phyloP scores from a whole-genome alignment of 108 stramenopile species.

The Chaetoceros muelleri region DNA sequence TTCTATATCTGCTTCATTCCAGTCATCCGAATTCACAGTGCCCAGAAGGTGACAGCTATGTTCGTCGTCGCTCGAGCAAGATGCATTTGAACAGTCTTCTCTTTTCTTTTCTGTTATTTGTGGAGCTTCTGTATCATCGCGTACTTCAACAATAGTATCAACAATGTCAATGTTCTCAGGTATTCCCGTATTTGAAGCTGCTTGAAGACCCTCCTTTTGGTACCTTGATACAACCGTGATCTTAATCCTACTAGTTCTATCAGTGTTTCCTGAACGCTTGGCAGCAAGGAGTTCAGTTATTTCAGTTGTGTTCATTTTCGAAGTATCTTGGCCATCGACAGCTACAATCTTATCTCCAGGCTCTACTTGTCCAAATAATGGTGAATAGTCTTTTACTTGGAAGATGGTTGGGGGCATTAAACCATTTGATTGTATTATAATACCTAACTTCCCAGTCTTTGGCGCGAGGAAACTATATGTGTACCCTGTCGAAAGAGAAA shows the following conservation, averaged over 20 bases:
- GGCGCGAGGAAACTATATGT: slow-evolving; percentile 19
- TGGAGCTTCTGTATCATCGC: neutral
- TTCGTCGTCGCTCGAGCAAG: neutral
- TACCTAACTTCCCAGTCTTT: slow-evolving; percentile 24
- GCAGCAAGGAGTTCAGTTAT: slow-evolving; percentile 5
- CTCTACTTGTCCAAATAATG: slow-evolving; percentile 28
- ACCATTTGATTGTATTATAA: slow-evolving; percentile 14
- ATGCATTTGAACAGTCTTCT: too few species aligned
- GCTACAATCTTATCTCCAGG: slow-evolving; percentile 43
- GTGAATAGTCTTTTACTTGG: slow-evolving; percentile 39
- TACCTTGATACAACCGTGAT: neutral
- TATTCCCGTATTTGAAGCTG: neutral
- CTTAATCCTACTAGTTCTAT: neutral
- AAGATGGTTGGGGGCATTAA: slow-evolving; percentile 21
- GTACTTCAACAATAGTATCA: neutral
- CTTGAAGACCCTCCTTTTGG: neutral
- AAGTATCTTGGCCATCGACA: slow-evolving; percentile 41
- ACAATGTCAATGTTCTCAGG: neutral
- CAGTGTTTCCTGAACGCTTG: neutral
- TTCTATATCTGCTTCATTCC: neutral
- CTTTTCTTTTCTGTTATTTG: neutral
- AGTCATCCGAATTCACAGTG: neutral
- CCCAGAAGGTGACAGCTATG: neutral
- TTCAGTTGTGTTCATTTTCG: slow-evolving; percentile 16
- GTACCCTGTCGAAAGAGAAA: neutral